Evolutionary conservation across 306 rosid genomes (phyloP).

Genomic region (Rosa lucieae): DNA sequence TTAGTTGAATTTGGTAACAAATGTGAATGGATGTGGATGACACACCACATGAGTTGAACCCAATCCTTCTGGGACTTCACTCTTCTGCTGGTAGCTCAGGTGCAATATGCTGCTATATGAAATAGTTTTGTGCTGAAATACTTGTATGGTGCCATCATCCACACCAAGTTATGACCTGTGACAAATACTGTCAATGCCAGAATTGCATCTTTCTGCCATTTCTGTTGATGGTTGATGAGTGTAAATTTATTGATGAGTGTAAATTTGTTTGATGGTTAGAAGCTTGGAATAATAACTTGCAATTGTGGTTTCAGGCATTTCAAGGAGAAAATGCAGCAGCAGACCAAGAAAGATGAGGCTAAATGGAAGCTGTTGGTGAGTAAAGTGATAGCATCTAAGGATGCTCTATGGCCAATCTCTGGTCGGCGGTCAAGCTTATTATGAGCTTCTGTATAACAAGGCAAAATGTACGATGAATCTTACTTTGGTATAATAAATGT

Average conservation of each 20-base stretch:
- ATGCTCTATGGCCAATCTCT: slow-evolving; percentile 16
- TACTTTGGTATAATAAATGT: background rate
- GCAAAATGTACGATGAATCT: background rate
- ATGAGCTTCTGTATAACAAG: background rate
- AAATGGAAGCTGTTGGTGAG: slow-evolving; percentile 50
- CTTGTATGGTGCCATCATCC: background rate
- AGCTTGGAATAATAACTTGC: background rate
- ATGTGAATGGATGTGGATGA: background rate
- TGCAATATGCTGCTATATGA: background rate
- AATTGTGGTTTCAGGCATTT: slow-evolving; percentile 35
- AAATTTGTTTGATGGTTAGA: background rate
- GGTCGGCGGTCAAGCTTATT: slow-evolving; percentile 17
- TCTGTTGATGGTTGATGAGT: background rate
- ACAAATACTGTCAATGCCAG: background rate
- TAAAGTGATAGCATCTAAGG: slow-evolving; percentile 40
- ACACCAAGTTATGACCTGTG: background rate
- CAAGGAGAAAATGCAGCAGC: slow-evolving; percentile 43
- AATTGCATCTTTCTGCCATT: background rate
- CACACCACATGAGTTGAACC: background rate
- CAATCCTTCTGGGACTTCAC: background rate
- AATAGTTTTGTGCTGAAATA: background rate
- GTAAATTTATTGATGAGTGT: background rate
- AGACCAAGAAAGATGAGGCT: slow-evolving; percentile 42
- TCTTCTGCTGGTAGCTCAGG: background rate
- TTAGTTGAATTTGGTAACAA: background rate